Percentiles rank a stretch among this genome's conserved stretches.
phyloP scores from a whole-genome alignment of 495 filamentous ascomycete species.

The Penicillium nucicola region DNA sequence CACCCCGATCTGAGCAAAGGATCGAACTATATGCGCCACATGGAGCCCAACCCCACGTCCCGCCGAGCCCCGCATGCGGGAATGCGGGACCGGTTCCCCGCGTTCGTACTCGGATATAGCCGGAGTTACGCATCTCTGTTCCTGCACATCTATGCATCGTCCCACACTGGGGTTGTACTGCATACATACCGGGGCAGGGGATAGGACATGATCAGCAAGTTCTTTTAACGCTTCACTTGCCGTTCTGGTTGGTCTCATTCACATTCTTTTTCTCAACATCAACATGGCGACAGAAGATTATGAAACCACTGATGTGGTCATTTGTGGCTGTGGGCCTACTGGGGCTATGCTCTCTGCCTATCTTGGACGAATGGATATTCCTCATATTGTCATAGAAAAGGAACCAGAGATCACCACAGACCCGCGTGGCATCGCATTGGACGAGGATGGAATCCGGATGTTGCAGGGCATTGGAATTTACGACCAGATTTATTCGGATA shows the following conservation, averaged over 20 bases:
- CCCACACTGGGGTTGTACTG: no score
- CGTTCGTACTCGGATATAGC: no score
- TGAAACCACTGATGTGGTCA: slow-evolving; percentile 36
- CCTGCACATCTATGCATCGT: no score
- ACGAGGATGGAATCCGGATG: slow-evolving; percentile 49
- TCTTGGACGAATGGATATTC: slow-evolving; percentile 21
- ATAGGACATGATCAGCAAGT: no score
- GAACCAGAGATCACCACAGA: slow-evolving; percentile 44
- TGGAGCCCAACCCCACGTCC: no score
- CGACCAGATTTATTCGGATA: slow-evolving; percentile 31
- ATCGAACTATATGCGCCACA: no score
- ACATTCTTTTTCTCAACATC: no score
- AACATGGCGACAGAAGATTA: slow-evolving; percentile 4
- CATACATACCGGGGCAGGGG: no score
- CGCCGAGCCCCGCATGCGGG: no score
- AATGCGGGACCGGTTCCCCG: no score
- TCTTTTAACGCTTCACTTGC: background rate
- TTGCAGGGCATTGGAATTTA: slow-evolving; percentile 45
- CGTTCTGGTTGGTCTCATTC: background rate
- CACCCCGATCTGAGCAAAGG: no score
- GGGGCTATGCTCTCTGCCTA: slow-evolving; percentile 37
- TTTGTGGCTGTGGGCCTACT: slow-evolving; percentile 38
- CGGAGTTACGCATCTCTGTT: no score
- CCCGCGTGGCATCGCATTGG: slow-evolving; percentile 49
- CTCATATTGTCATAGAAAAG: slow-evolving; percentile 41